These are phyloP conservation scores for Penicillium sp. DNA, from an alignment of 2,329 filamentous ascomycete genomes.

Conservation along the genomic window DNA sequence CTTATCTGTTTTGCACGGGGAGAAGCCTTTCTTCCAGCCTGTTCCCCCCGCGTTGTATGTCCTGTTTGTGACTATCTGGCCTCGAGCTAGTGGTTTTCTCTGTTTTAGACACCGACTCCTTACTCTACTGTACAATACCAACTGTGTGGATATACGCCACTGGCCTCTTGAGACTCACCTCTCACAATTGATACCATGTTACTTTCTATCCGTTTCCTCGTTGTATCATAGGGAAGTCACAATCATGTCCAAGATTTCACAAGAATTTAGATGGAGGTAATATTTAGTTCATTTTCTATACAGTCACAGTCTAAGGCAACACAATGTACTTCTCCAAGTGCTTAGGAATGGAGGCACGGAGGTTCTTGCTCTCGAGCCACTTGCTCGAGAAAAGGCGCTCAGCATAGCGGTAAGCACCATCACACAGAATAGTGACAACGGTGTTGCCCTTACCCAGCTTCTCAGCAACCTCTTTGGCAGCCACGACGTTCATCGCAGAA, in stretches of 20 bases:
- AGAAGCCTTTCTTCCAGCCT: background rate
- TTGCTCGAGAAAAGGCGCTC: conserved; percentile 87
- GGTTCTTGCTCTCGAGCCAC: conserved; percentile 83
- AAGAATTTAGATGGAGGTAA: background rate
- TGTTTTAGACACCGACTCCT: conserved; percentile 1
- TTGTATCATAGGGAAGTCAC: background rate
- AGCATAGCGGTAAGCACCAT: conserved; percentile 96
- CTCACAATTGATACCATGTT: conserved; percentile 9
- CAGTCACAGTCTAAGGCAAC: conserved; percentile 56
- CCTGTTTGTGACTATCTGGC: background rate
- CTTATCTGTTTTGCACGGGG: conserved; percentile 9
- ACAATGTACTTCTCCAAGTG: conserved; percentile 92
- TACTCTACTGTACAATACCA: conserved; percentile 12
- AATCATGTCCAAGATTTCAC: no score
- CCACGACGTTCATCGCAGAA: conserved; percentile 90
- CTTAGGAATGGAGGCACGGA: conserved; percentile 76
- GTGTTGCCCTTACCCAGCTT: conserved; percentile 84
- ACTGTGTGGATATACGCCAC: conserved; percentile 7
- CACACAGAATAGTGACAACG: conserved; percentile 89
- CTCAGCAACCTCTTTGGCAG: conserved; percentile 88
- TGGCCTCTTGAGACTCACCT: conserved; percentile 7
- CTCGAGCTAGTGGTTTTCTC: background rate
- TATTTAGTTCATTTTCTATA: conserved; percentile 5
- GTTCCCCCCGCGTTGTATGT: background rate
- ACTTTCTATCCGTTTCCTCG: background rate